Conservation (phyloP, 352 stramenopile genomes). For the Phytophthora quininea region DNA sequence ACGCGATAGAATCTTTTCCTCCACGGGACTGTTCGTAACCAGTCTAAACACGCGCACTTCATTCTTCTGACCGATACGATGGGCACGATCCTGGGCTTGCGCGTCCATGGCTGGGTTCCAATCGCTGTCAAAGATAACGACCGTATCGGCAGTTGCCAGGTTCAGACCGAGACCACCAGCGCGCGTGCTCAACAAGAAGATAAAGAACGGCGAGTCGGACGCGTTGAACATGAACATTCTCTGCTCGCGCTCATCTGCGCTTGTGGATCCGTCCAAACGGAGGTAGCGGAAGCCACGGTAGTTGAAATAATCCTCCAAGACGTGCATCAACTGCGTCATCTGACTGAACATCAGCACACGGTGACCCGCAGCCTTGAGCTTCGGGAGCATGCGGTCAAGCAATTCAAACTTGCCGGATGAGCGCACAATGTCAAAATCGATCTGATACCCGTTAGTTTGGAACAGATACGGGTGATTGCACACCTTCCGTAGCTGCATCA, state of each 20-base stretch:
- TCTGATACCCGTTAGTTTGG: conserved; percentile 82
- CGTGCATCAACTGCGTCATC: conserved; percentile 91
- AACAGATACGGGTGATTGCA: conserved; percentile 92
- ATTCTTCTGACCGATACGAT: conserved; percentile 93
- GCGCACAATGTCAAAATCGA: conserved; percentile 88
- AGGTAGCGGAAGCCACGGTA: conserved; percentile 94
- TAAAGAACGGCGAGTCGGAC: conserved; percentile 90
- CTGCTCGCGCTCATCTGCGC: conserved; percentile 95
- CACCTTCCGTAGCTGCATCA: conserved; percentile 90
- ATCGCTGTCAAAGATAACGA: conserved; percentile 99
- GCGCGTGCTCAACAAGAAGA: conserved; percentile 97
- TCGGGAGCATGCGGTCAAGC: conserved; percentile 96
- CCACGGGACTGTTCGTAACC: conserved; percentile 87
- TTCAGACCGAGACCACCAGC: conserved; percentile 98
- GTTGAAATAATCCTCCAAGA: conserved; percentile 91
- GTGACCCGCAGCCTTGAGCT: conserved; percentile 93
- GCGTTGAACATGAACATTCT: conserved; percentile 99
- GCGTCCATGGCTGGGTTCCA: conserved; percentile 99
- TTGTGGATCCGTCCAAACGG: conserved; percentile 96
- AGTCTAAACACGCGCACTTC: conserved; percentile 89
- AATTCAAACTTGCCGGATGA: conserved; percentile 95
- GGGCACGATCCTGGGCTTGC: conserved; percentile 91
- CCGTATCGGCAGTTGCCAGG: conserved; percentile 97
- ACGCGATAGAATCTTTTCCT: conserved; percentile 88
- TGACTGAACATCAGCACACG: conserved; percentile 92